Percentiles rank a stretch among this genome's conserved stretches.
Conservation (phyloP, 2,329 filamentous ascomycete genomes). For the Aspergillus ustus region DNA sequence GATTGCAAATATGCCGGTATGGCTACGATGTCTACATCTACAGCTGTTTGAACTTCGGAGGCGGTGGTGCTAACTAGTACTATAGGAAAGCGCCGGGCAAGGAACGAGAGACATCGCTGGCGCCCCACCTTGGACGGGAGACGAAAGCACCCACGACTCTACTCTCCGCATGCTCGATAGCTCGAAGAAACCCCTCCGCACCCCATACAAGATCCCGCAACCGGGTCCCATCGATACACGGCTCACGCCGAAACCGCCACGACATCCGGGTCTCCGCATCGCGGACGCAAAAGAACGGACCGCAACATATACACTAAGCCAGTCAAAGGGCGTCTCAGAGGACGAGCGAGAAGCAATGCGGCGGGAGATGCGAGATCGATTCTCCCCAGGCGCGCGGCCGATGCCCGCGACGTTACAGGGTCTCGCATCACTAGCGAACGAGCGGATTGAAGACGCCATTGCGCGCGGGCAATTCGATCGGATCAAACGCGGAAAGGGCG, state of each 20-base stretch:
- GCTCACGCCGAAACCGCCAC: constrained; percentile 48
- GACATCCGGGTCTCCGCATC: constrained; percentile 55
- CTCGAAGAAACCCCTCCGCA: constrained; percentile 60
- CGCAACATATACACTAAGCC: constrained; percentile 58
- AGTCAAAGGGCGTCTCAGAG: constrained; percentile 65
- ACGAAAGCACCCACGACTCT: constrained; percentile 74
- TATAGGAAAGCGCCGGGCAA: constrained; percentile 63
- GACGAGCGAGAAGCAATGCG: constrained; percentile 74
- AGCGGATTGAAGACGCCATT: constrained; percentile 92
- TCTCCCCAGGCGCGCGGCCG: constrained; percentile 71
- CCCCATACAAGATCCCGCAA: constrained; percentile 46
- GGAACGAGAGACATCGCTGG: constrained; percentile 71
- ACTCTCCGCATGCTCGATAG: constrained; percentile 79
- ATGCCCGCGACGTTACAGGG: constrained; percentile 80
- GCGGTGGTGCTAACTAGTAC: background rate
- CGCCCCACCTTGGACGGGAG: constrained; percentile 75
- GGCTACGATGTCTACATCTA: constrained; percentile 14
- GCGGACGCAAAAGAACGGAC: constrained; percentile 64
- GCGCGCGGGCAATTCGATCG: constrained; percentile 87
- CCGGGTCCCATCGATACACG: constrained; percentile 51
- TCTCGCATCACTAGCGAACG: constrained; percentile 81
- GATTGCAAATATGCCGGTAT: constrained; percentile 57
- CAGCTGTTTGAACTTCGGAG: too few species aligned
- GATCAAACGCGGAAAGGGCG: constrained; percentile 76
- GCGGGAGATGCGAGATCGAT: constrained; percentile 78